Evolutionary conservation across 345 rosid species (phyloP).

Genomic region (Theobroma cacao): DNA sequence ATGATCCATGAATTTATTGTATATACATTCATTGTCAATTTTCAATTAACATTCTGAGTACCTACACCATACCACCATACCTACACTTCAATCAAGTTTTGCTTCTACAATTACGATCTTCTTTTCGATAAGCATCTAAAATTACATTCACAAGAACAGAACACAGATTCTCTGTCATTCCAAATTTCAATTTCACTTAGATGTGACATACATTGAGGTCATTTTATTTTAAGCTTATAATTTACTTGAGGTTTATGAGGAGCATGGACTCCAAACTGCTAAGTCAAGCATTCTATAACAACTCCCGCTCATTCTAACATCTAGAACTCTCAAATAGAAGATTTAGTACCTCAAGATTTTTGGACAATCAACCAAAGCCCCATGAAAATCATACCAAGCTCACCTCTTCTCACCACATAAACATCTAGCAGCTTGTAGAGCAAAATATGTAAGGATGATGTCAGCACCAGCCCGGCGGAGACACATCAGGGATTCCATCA

Average conservation of each 20-base stretch:
- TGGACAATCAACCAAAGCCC: conserved; percentile 11
- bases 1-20: too few relatives aligned
- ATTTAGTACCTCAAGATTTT: not conserved
- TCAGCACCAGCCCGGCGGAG: conserved; percentile 90
- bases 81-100: not conserved
- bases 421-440: conserved; percentile 79
- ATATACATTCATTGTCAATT: not conserved
- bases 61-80: not conserved
- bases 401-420: conserved; percentile 53
- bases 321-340: not conserved
- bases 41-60: too few relatives aligned
- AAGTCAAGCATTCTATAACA: not conserved
- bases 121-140: not conserved
- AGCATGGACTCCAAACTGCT: not conserved
- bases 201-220: not conserved
- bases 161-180: not conserved
- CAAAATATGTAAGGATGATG: conserved; percentile 80
- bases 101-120: not conserved
- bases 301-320: not conserved
- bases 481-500: conserved; percentile 91
- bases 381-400: not conserved
- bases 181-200: not conserved
- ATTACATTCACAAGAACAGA: not conserved
- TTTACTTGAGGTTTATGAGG: not conserved
- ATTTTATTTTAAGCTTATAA: not conserved